Conservation (phyloP, 352 stramenopile species). For the Globisporangium cederbergense region DNA sequence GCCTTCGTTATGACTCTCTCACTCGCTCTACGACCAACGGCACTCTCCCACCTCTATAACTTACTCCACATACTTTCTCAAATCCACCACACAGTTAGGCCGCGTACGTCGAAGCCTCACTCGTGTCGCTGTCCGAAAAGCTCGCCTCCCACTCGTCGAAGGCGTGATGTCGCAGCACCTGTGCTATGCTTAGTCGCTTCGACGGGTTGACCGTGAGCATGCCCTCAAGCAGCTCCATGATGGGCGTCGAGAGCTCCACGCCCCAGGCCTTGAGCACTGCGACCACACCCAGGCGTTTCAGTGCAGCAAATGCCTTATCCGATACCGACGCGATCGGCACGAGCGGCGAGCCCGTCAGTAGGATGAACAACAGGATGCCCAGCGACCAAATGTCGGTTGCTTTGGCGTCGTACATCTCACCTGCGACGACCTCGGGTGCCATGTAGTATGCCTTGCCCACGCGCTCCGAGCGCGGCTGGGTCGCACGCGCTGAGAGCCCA, state of each 20-base stretch:
- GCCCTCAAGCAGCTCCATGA: slow-evolving; percentile 21
- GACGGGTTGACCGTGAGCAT: slow-evolving; percentile 28
- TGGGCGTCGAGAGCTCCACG: slow-evolving; percentile 22
- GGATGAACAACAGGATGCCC: slow-evolving; percentile 57
- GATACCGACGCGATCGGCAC: slow-evolving; percentile 30
- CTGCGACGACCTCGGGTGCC: slow-evolving; percentile 42
- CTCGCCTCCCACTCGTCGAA: slow-evolving; percentile 12
- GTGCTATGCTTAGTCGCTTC: slow-evolving; percentile 32
- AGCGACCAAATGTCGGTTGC: slow-evolving; percentile 61
- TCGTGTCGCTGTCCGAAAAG: background rate
- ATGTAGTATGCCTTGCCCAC: slow-evolving; percentile 59
- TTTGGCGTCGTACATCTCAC: slow-evolving; percentile 34
- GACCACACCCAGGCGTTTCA: slow-evolving; percentile 30
- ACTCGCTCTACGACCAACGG: too few species aligned
- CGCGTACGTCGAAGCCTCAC: background rate
- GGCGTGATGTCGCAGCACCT: slow-evolving; percentile 28
- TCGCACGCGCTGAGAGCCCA: slow-evolving; percentile 39
- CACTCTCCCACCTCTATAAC: background rate
- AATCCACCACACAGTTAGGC: background rate
- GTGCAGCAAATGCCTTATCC: slow-evolving; percentile 38
- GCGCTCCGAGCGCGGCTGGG: slow-evolving; percentile 20
- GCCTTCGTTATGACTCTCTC: too few species aligned
- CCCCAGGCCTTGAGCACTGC: slow-evolving; percentile 30
- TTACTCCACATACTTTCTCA: background rate
- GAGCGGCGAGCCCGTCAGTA: slow-evolving; percentile 50